These are phyloP conservation scores for Rosa multiflora DNA, from an alignment of 306 rosid species.

Conservation along the genomic window DNA sequence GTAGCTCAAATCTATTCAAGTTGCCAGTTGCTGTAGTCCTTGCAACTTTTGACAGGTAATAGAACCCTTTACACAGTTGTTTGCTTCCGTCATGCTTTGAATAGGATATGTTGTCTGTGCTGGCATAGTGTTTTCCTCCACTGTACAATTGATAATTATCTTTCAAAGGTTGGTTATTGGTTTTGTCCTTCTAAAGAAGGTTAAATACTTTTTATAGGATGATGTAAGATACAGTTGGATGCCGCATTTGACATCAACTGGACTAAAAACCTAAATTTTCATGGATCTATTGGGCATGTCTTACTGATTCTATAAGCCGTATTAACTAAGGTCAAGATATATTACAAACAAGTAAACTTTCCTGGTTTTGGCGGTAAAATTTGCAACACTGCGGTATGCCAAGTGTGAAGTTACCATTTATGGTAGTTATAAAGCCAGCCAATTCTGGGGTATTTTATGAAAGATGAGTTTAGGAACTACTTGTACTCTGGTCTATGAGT, in stretches of 20 bases:
- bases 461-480: background rate
- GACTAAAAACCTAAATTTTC: background rate
- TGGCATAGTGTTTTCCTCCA: background rate
- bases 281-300: background rate
- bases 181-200: background rate
- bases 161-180: background rate
- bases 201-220: background rate
- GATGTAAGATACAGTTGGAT: background rate
- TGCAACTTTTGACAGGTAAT: slow-evolving; percentile 46
- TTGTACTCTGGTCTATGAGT: background rate
- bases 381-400: background rate
- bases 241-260: background rate
- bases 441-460: background rate
- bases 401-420: background rate
- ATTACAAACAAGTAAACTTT: background rate
- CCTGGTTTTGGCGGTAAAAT: background rate
- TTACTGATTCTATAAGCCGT: background rate
- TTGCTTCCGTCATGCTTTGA: background rate
- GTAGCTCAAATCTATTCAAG: slow-evolving; percentile 32
- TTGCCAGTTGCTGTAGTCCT: slow-evolving; percentile 39
- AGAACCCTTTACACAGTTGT: slow-evolving; percentile 5
- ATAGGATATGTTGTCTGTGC: background rate
- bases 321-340: background rate
- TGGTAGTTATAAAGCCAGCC: background rate
- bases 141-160: background rate